Evolutionary conservation across 2,329 filamentous ascomycete genomes (phyloP), one percentile per base, ranked within the genome.

Genomic region (Ophiostoma angusticollis): DNA sequence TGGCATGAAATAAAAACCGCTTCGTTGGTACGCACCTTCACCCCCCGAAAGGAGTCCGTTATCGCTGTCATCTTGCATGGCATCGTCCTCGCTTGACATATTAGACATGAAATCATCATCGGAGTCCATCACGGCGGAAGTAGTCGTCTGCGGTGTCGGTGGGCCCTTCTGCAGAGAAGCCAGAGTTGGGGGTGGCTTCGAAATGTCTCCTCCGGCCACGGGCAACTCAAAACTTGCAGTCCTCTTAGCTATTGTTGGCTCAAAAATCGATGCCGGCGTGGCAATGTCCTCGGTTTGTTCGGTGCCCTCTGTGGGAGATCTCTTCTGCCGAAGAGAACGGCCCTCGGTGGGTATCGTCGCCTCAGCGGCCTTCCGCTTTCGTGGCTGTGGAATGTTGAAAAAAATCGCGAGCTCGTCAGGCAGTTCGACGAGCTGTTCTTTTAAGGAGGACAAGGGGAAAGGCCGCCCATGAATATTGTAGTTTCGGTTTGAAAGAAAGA

Each of bases 51-150:
- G 24, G 59, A 71, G 60, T 57, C 71, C 78, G 51, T 86, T 84
- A 39, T 84, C 86, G 50, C 82, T 86, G 44, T 82, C 78, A 52
- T 86, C 82, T 46, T 81, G 72, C 58, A 80, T 70, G 44, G 84
- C 73, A 47, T 83, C 79, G 40, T 80, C 78, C 30, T 79, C 80
- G 54, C 82, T 93, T 30, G 84, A 89, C 51, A 79, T 69, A 54
- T 78, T 77, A 51, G 83, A 93, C 72, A 91, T 81, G 59, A 87
- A 87, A 44, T 95, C 89, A 54, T 95, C 86, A 52, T 96, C 89
- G 8, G 87, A 95, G 64, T 94, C 86, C 87, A 95, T 95, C 47
- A 67, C 73, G 58, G 65, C 64, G 37, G 62, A 67, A 17, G 55
- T 54, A n/a, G 58, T 63, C 35, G 73, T 78, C 43, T 49, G 45